These are phyloP conservation scores for Comarum palustre DNA, from an alignment of 306 rosid genomes.

Conservation along the genomic window DNA sequence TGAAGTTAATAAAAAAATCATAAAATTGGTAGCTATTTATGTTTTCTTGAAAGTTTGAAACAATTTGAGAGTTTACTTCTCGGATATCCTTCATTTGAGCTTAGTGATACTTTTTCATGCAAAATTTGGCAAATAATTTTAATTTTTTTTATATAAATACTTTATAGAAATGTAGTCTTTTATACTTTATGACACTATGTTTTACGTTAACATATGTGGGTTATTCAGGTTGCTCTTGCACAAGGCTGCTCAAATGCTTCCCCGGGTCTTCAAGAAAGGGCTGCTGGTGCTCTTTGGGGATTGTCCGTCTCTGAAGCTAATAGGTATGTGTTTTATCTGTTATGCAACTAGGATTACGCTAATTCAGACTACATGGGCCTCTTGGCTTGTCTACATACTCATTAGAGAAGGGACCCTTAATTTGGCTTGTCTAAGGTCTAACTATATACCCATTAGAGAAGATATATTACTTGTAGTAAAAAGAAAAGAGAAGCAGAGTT, in stretches of 20 bases:
- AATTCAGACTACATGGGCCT: neutral
- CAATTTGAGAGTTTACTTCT: neutral
- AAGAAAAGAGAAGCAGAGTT: neutral
- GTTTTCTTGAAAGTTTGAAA: neutral
- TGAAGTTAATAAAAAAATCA: too few species aligned
- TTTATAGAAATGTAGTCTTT: neutral
- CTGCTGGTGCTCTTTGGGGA: slow-evolving; percentile 99
- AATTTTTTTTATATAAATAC: neutral
- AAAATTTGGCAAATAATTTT: neutral
- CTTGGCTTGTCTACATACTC: neutral
- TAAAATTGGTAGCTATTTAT: neutral
- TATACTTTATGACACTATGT: slow-evolving; percentile 17
- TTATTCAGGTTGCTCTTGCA: slow-evolving; percentile 88
- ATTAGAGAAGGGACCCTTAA: neutral
- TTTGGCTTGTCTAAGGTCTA: slow-evolving; percentile 3
- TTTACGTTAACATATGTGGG: slow-evolving; percentile 31
- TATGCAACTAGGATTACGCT: neutral
- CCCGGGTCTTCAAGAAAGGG: slow-evolving; percentile 98
- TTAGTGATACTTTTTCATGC: neutral
- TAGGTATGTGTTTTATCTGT: slow-evolving; percentile 46
- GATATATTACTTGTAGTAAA: neutral
- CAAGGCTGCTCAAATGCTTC: slow-evolving; percentile 97
- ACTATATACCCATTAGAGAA: neutral
- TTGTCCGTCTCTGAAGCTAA: slow-evolving; percentile 97
- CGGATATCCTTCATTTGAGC: neutral